These are phyloP conservation scores for Podila epicladia DNA, from an alignment of 192 early-diverging fungal genomes.

Conservation along the genomic window DNA sequence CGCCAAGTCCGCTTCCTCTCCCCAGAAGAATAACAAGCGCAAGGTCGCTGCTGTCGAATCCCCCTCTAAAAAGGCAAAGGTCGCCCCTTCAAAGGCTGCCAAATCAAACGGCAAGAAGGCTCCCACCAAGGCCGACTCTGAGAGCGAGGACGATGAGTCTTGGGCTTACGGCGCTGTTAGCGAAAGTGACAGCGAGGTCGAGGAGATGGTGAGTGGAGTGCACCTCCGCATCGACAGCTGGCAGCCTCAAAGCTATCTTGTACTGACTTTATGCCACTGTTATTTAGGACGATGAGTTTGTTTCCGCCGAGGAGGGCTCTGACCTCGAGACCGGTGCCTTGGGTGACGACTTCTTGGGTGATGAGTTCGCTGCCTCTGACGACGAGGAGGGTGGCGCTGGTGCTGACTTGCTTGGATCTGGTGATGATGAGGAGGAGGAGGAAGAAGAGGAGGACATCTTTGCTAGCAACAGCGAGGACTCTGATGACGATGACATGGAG, in stretches of 20 bases:
- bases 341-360: constrained; percentile 51
- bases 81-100: constrained; percentile 10
- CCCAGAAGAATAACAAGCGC: constrained; percentile 39
- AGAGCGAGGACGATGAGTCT: constrained; percentile 41
- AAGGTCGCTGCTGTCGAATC: constrained; percentile 16
- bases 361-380: constrained; percentile 57
- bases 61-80: constrained; percentile 34
- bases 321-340: constrained; percentile 40
- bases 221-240: too few relatives aligned
- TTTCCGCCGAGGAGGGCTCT: constrained; percentile 56
- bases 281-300: constrained; percentile 43
- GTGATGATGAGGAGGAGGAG: constrained; percentile 56
- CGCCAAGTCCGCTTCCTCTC: constrained; percentile 8
- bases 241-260: too few relatives aligned
- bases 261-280: neutral
- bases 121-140: constrained; percentile 1
- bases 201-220: constrained; percentile 23
- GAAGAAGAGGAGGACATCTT: constrained; percentile 54
- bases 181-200: constrained; percentile 34
- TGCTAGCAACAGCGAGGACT: constrained; percentile 37
- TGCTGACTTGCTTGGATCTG: constrained; percentile 55
- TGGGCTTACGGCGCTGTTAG: constrained; percentile 49
- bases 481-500: constrained; percentile 73
- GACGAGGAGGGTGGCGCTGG: constrained; percentile 59
- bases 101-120: constrained; percentile 12